phyloP scores from a whole-genome alignment of 2,329 filamentous ascomycete species.

The Pyricularia grisea region DNA sequence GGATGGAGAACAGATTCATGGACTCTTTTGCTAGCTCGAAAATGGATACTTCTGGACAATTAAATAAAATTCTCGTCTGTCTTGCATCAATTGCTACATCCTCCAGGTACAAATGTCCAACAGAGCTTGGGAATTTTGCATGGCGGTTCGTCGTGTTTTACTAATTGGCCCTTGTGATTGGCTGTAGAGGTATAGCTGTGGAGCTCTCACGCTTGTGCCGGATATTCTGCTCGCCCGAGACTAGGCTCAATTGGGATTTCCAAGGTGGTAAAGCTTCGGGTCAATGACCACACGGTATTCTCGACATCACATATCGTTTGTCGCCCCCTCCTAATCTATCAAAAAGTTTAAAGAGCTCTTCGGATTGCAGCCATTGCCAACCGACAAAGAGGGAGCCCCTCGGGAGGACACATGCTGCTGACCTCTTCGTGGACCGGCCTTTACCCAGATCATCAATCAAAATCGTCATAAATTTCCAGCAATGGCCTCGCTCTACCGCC shows the following conservation, averaged over 20 bases:
- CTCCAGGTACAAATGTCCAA: background rate
- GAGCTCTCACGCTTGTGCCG: background rate
- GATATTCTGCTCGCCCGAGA: slow-evolving; percentile 4
- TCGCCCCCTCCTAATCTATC: background rate
- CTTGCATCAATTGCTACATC: background rate
- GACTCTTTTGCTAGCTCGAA: background rate
- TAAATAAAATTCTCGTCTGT: background rate
- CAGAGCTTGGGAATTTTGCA: background rate
- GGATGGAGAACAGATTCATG: background rate
- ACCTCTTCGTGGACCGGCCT: slow-evolving; percentile 6
- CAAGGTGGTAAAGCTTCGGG: slow-evolving; percentile 8
- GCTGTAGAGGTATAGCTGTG: background rate
- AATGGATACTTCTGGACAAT: background rate
- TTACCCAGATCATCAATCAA: slow-evolving; percentile 18
- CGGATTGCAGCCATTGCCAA: background rate
- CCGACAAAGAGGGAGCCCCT: slow-evolving; percentile 9
- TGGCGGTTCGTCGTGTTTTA: background rate
- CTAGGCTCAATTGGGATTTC: slow-evolving; percentile 3
- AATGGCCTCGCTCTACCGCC: slow-evolving; percentile 67
- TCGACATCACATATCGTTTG: background rate
- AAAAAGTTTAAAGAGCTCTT: background rate
- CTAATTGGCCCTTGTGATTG: slow-evolving; percentile 1
- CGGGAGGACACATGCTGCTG: slow-evolving; percentile 11
- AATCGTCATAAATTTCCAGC: slow-evolving; percentile 20
- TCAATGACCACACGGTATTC: background rate